Evolutionary conservation across 2,329 filamentous ascomycete genomes (phyloP).

Genomic region (Aspergillus costaricaensis): DNA sequence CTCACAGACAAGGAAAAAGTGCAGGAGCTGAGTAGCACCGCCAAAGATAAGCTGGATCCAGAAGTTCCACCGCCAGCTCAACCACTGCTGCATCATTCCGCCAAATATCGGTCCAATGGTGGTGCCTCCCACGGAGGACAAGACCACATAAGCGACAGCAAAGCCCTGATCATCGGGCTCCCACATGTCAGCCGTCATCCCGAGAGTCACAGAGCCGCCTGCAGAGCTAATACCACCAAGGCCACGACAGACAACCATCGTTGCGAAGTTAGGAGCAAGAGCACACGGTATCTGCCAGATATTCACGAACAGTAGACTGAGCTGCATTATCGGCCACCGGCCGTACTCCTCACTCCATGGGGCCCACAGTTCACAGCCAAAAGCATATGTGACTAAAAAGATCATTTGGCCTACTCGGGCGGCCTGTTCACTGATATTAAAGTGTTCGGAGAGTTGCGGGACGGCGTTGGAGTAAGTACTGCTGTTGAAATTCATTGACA

Average conservation of each 20-base stretch:
- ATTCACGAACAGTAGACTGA: conserved; percentile 73
- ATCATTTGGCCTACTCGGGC: conserved; percentile 73
- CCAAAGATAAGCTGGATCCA: conserved; percentile 64
- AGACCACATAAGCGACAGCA: conserved; percentile 73
- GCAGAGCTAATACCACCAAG: conserved; percentile 71
- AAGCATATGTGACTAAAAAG: conserved; percentile 77
- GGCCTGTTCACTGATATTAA: conserved; percentile 66
- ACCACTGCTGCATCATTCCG: conserved; percentile 56
- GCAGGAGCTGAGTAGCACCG: conserved; percentile 51
- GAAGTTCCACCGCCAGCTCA: conserved; percentile 63
- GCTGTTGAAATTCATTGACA: conserved; percentile 79
- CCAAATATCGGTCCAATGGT: conserved; percentile 60
- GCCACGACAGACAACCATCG: conserved; percentile 66
- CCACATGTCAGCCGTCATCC: conserved; percentile 75
- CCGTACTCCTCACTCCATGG: conserved; percentile 85
- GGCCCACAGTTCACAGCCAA: conserved; percentile 85
- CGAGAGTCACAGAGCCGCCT: conserved; percentile 71
- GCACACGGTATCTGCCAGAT: conserved; percentile 74
- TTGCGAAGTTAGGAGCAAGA: conserved; percentile 70
- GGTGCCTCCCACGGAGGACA: conserved; percentile 76
- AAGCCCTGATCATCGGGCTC: conserved; percentile 71
- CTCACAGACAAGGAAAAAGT: conserved; percentile 62
- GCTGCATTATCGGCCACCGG: conserved; percentile 73
- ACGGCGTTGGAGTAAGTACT: conserved; percentile 71
- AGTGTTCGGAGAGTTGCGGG: conserved; percentile 66